Conservation (phyloP, 371 early-diverging fungal genomes). For the Mucor mucedo region DNA sequence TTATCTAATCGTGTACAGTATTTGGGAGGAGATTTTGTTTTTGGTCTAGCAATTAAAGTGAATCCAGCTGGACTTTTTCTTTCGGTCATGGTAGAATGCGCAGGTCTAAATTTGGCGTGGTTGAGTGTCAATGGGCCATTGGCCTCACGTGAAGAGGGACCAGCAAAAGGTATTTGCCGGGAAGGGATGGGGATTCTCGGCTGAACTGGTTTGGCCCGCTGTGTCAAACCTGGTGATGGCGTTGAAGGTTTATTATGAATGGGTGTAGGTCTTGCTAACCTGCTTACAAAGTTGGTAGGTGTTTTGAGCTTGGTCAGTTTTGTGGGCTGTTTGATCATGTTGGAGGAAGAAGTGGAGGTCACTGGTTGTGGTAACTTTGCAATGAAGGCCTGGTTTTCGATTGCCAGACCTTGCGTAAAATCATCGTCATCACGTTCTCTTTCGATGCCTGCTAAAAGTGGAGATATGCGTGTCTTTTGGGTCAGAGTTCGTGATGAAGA, state of each 20-base stretch:
- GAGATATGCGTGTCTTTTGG: background rate
- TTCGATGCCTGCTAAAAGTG: slow-evolving; percentile 1
- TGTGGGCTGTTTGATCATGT: background rate
- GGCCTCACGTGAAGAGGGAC: too few species aligned
- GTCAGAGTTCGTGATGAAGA: too few species aligned
- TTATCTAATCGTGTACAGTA: slow-evolving; percentile 41
- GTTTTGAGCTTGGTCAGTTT: background rate
- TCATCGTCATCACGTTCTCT: slow-evolving; percentile 40
- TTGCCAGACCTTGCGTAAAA: slow-evolving; percentile 32
- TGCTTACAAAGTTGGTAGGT: background rate
- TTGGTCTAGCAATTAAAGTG: slow-evolving; percentile 28
- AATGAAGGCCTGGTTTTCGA: slow-evolving; percentile 21
- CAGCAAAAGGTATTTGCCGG: too few species aligned
- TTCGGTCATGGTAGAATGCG: background rate
- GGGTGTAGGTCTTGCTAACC: slow-evolving; percentile 11
- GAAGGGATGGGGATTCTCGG: background rate
- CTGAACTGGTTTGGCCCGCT: background rate
- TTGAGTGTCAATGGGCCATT: background rate
- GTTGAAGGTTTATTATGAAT: background rate
- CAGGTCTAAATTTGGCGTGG: background rate
- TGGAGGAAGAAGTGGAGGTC: background rate
- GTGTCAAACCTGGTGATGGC: background rate
- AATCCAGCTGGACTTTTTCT: slow-evolving; percentile 16
- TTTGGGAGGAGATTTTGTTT: slow-evolving; percentile 17
- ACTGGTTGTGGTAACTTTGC: background rate